These are phyloP conservation scores for Pulicaria dysenterica DNA, from an alignment of 129 eudicot genomes.

Conservation along the genomic window DNA sequence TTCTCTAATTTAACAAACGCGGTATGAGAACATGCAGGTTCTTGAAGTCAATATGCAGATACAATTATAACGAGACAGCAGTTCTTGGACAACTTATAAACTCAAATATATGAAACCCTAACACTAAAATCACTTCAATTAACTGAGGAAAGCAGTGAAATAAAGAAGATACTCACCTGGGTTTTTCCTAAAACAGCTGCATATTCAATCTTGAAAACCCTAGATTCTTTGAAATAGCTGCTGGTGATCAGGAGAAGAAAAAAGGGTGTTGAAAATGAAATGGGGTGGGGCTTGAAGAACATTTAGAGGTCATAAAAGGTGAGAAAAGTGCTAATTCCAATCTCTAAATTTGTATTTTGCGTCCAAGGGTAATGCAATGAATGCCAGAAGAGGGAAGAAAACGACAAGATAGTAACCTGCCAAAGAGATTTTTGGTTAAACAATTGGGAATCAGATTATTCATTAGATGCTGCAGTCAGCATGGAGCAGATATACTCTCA, in stretches of 20 bases:
- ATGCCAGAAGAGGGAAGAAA: conserved; percentile 37
- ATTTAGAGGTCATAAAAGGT: conserved; percentile 23
- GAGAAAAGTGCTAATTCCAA: conserved; percentile 44
- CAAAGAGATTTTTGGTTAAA: conserved; percentile 40
- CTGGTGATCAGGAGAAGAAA: conserved; percentile 31
- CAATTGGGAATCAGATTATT: conserved; percentile 31
- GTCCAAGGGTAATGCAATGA: conserved; percentile 18
- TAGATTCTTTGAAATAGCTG: conserved; percentile 34
- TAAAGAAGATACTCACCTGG: conserved; percentile 42
- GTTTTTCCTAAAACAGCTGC: conserved; percentile 23
- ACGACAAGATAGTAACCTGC: conserved; percentile 43
- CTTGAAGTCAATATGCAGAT: conserved; percentile 1
- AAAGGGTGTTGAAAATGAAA: conserved; percentile 46
- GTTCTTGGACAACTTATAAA: background rate
- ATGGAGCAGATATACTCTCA: conserved; percentile 29
- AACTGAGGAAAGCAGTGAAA: conserved; percentile 15
- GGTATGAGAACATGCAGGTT: conserved; percentile 26
- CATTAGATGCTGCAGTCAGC: conserved; percentile 42
- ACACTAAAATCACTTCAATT: conserved; percentile 3
- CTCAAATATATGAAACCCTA: conserved; percentile 38
- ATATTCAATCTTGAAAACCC: conserved; percentile 40
- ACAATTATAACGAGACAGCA: background rate
- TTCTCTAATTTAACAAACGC: conserved; percentile 13
- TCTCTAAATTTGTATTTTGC: conserved; percentile 28
- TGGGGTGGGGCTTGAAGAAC: conserved; percentile 40